Evolutionary conservation across 805 yeast species (phyloP), one percentile per base, ranked within the genome.

Genomic region (Tanozyma kutaoensis): DNA sequence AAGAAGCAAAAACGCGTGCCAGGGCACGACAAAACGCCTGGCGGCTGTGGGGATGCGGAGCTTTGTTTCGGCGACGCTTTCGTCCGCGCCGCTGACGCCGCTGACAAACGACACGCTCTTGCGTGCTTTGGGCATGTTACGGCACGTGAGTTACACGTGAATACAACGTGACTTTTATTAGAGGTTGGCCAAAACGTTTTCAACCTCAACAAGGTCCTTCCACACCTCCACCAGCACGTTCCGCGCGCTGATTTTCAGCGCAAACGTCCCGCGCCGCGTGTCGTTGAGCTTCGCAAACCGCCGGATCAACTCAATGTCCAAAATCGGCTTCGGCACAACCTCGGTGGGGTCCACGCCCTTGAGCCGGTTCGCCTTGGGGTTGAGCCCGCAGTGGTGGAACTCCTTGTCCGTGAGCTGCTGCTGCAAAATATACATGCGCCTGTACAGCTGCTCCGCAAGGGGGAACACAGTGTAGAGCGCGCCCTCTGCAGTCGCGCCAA

Each of bases 361-460:
- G n/a, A n/a, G n/a, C 22, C 81, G 52, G 39, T 76, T 76, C 61
- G 71, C 55, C 35, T 68, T 63, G 3, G 95, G 93, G 45, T 88
- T 91, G 37, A 91, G 55, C 0, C 96, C 95, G 27, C 79, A 75
- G 31, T 57, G 51, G 35, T 78, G 85, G 21, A 59, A 61, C 31
- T 78, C 80, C 38, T 79, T 79, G 30, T 86, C 95, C 20, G 67
- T 66, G 27, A 91, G 54, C 40, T 85, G 95, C 49, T 85, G 94
- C 45, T 86, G 96, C 13, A 88, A 57, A 20, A 84, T 75, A 43
- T 79, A 81, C 44, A 91, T 60, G 31, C 93, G 62, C 48, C 95
- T 66, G 51, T 84, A 91, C 9, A 72, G 62, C 3, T 70, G 53
- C 45, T 91, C 97, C 22, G 66, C 56, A 9, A 85, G 55, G 1